Evolutionary conservation across 2,329 filamentous ascomycete genomes (phyloP).

Genomic region (Ophiostoma tasmaniense): DNA sequence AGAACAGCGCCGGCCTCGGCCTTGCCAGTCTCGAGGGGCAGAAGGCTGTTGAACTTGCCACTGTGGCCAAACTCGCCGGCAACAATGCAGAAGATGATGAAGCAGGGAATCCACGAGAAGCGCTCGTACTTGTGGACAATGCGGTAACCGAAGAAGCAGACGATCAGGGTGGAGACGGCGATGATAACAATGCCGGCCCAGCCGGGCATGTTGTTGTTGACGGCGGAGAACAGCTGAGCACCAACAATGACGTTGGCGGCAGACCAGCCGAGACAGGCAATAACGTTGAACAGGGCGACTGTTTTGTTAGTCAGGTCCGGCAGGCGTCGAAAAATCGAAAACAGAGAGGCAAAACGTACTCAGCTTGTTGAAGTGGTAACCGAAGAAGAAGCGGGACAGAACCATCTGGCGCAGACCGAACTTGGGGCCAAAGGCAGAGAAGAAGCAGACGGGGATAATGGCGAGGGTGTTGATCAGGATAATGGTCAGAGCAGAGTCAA

Average conservation of each 20-base stretch:
- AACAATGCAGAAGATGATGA: conserved; percentile 44
- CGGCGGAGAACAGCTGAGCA: conserved; percentile 65
- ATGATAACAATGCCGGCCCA: conserved; percentile 70
- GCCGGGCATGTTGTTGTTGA: conserved; percentile 61
- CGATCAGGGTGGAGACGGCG: conserved; percentile 54
- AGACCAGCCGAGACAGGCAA: conserved; percentile 67
- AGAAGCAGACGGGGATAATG: conserved; percentile 45
- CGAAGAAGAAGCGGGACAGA: conserved; percentile 52
- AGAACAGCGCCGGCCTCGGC: conserved; percentile 48
- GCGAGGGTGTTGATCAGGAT: conserved; percentile 68
- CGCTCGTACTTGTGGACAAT: conserved; percentile 70
- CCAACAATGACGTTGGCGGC: conserved; percentile 73
- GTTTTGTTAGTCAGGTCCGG: too few relatives aligned
- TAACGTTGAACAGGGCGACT: conserved; percentile 62
- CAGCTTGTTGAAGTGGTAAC: conserved; percentile 55
- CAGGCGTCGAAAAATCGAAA: too few relatives aligned
- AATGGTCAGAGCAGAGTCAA: conserved; percentile 62
- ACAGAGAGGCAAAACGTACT: conserved; percentile 37
- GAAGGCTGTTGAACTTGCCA: conserved; percentile 38
- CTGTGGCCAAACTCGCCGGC: conserved; percentile 34
- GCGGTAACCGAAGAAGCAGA: conserved; percentile 69
- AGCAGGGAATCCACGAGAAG: conserved; percentile 60
- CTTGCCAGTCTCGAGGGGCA: conserved; percentile 44
- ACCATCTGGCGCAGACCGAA: conserved; percentile 54
- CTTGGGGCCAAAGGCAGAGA: conserved; percentile 46